These are phyloP conservation scores for Xylogone sp. DNA, from an alignment of 2,329 filamentous ascomycete genomes.

Conservation along the genomic window DNA sequence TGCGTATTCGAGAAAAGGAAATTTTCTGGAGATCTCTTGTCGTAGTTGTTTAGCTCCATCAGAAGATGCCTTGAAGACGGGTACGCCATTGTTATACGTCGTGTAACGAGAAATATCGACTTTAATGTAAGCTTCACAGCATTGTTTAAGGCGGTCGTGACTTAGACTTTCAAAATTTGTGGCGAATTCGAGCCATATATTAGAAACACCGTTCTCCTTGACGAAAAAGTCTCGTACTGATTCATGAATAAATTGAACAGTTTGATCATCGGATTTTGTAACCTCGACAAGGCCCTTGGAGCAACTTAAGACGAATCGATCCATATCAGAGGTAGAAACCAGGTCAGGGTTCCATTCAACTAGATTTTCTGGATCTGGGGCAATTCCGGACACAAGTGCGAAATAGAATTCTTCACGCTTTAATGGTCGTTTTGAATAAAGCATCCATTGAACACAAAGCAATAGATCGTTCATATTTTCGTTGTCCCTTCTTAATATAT, in stretches of 20 bases:
- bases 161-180: slow-evolving; percentile 29
- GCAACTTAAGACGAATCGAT: slow-evolving; percentile 28
- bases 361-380: slow-evolving; percentile 10
- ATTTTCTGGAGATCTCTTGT: slow-evolving; percentile 14
- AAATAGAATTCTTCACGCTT: slow-evolving; percentile 41
- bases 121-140: slow-evolving; percentile 38
- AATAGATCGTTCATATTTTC: slow-evolving; percentile 34
- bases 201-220: slow-evolving; percentile 28
- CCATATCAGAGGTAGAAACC: slow-evolving; percentile 21
- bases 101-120: slow-evolving; percentile 12
- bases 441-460: slow-evolving; percentile 48
- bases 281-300: slow-evolving; percentile 37
- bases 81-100: too few relatives aligned
- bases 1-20: slow-evolving; percentile 42
- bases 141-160: slow-evolving; percentile 37
- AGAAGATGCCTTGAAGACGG: too few relatives aligned
- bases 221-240: slow-evolving; percentile 34
- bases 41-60: slow-evolving; percentile 1
- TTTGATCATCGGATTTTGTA: slow-evolving; percentile 19
- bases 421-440: slow-evolving; percentile 43
- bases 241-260: slow-evolving; percentile 35
- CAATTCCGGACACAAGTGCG: slow-evolving; percentile 30
- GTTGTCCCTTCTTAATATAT: slow-evolving; percentile 46
- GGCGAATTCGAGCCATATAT: slow-evolving; percentile 30
- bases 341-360: slow-evolving; percentile 19